phyloP scores from a whole-genome alignment of 1,284 basidiomycete genomes.

The Fereydounia khargensis region DNA sequence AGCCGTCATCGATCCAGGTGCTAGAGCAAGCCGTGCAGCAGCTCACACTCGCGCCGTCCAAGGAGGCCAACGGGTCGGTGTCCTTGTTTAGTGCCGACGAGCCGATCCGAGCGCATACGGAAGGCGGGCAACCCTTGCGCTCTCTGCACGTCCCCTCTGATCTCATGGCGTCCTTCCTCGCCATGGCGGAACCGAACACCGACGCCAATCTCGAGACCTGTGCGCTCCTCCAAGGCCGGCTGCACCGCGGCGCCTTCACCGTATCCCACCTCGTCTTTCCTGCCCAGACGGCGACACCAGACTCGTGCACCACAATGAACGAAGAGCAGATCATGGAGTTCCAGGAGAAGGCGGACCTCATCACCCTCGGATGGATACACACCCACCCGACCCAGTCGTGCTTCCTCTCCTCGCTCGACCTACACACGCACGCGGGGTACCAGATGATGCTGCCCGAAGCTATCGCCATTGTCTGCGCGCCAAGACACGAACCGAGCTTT shows the following conservation, averaged over 20 bases:
- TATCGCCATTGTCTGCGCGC: conserved; percentile 85
- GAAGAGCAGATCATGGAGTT: conserved; percentile 81
- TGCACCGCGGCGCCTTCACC: neutral
- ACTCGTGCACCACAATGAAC: conserved; percentile 82
- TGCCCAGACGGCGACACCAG: conserved; percentile 75
- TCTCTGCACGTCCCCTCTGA: conserved; percentile 64
- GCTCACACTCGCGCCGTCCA: neutral
- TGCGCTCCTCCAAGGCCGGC: conserved; percentile 65
- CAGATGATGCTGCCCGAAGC: conserved; percentile 83
- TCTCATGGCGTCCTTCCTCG: conserved; percentile 70
- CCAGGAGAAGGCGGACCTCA: conserved; percentile 69
- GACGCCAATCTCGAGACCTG: conserved; percentile 67
- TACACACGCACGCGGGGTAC: conserved; percentile 83
- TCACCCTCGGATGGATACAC: conserved; percentile 89
- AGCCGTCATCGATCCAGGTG: neutral
- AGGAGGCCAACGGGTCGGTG: neutral
- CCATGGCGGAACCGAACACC: conserved; percentile 68
- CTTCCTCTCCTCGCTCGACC: conserved; percentile 74
- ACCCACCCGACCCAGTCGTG: conserved; percentile 87
- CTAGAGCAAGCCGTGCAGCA: neutral
- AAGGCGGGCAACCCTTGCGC: conserved; percentile 14
- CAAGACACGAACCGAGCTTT: conserved; percentile 72
- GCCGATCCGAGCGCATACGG: conserved; percentile 3
- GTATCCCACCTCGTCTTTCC: conserved; percentile 61
- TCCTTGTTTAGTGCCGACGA: too few species aligned